Evolutionary conservation across 2,329 filamentous ascomycete species (phyloP), one percentile per base, ranked within the genome.

Genomic region (Beauveria asiatica): DNA sequence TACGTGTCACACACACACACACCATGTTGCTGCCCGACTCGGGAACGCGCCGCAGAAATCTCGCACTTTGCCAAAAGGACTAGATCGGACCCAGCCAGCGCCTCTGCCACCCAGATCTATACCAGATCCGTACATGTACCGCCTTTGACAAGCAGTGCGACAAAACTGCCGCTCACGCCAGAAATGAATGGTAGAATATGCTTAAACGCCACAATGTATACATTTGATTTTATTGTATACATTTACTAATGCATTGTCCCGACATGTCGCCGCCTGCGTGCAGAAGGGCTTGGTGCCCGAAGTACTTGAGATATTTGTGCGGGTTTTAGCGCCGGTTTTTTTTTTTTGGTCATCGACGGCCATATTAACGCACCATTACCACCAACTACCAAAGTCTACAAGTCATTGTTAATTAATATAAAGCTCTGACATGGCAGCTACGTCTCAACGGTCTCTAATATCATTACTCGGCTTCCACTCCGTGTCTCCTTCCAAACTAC

Each of bases 221-320:
- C 33, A 37, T 37, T 16, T 5, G 1, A 16, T 1, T 37, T 13
- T 16, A 6, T 37, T 16, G 0, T 37, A 37, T 37, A 37, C 33
- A 30, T 50, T 11, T 13, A 19, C 10, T 19, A 10, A 45, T 45
- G 17, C 42, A 21, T 45, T 21, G 2, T 5, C 10, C 25, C 19
- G 19, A 21, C 48, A n/a, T 51, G n/a, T 21, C 39, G 21, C 52
- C 10, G 39, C n/a, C 21, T 9, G 19, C 30, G 9, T 49, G 54
- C 54, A 58, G 37, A n/a, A 44, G 7, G 50, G 50, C 50, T 52
- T 7, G 33, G 8, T 13, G 19, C 50, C 33, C 37, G 8, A 25
- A 9, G 53, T 58, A 58, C 56, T 65, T 71, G 69, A 68, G 70
- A 70, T 57, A 71, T 71, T 73, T 73, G 70, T 73, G 71, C 71